A percentile compares a stretch with the other conserved stretches of the same genome.
Conservation (phyloP, 352 stramenopile genomes). For the Globisporangium viniferum region DNA sequence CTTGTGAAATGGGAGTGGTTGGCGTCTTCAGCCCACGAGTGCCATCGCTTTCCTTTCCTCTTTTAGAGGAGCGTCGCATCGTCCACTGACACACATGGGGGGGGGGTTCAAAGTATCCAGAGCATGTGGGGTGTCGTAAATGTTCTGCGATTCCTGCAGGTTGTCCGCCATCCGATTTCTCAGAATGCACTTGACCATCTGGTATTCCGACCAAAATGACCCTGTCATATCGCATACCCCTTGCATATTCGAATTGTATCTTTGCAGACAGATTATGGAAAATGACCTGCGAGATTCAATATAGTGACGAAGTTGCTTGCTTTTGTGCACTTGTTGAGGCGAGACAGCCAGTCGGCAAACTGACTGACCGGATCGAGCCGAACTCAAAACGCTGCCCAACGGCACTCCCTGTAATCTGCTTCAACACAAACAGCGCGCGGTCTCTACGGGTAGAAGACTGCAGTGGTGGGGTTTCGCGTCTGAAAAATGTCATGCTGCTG, state of each 20-base stretch:
- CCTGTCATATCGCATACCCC: not conserved
- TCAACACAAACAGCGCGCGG: not conserved
- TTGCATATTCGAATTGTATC: not conserved
- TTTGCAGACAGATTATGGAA: not conserved
- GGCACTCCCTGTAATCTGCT: not conserved
- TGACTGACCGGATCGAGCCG: not conserved
- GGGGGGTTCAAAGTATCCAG: constrained; percentile 1
- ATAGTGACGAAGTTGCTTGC: not conserved
- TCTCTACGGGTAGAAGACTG: constrained; percentile 7
- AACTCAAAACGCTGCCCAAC: not conserved
- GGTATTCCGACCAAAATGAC: not conserved
- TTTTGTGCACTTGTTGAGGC: not conserved
- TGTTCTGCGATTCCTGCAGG: not conserved
- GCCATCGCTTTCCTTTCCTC: not conserved
- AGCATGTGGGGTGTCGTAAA: not conserved
- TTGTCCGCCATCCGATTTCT: constrained; percentile 6
- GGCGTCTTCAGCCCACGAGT: not conserved
- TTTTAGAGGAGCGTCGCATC: not conserved
- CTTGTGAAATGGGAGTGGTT: not conserved
- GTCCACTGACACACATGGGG: not conserved
- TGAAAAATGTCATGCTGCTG: not conserved
- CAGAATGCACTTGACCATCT: not conserved
- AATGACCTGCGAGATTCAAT: not conserved
- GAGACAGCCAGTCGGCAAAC: not conserved
- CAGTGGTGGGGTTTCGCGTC: not conserved